Evolutionary conservation across 345 rosid genomes (phyloP), one percentile per base, ranked within the genome.

Genomic region (Pelargonium nanum): DNA sequence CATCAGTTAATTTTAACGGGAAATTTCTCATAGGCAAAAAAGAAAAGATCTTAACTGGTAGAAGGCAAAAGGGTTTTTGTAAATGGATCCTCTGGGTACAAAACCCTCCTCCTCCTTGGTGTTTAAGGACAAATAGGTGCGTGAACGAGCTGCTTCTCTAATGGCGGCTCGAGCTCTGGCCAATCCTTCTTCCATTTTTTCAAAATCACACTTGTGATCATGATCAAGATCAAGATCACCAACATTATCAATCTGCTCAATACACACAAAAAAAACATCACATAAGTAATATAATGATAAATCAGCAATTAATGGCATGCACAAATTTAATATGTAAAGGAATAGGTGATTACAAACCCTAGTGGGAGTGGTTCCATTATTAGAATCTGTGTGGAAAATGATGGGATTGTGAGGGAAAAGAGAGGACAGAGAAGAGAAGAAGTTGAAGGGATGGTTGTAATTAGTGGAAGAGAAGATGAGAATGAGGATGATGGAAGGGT

Each of bases 121-220:
- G 48, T 54, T n/a, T n/a, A n/a, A n/a, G n/a, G n/a, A n/a, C n/a
- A n/a, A 58, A 55, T 73, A 70, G 53, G 26, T 68, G 54, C 64
- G 75, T 2, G 48, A 61, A 22, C 71, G 72, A 59, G 77, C 66
- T 4, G 88, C 92, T 45, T 50, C 53, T n/a, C 53, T 61, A 53
- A 88, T 85, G 16, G 88, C 83, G 4, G 80, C 85, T 65, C 96
- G 77, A 4, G 92, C 82, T 58, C 69, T 82, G 2, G 86, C 86
- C 30, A 88, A 64, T 0, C 85, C 84, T 66, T 75, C 79, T 66
- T 89, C 88, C 30, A 77, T 66, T 61, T 68, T 77, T 65, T 76
- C 78, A 22, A 53, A 68, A 84, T 34, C 45, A 28, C 7, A 7
- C 1, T 15, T 34, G 13, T 34, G 45, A 34, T 34, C 32, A 28